Evolutionary conservation across 805 yeast species (phyloP), one percentile per base, ranked within the genome.

Genomic region (Candida gorgasii): DNA sequence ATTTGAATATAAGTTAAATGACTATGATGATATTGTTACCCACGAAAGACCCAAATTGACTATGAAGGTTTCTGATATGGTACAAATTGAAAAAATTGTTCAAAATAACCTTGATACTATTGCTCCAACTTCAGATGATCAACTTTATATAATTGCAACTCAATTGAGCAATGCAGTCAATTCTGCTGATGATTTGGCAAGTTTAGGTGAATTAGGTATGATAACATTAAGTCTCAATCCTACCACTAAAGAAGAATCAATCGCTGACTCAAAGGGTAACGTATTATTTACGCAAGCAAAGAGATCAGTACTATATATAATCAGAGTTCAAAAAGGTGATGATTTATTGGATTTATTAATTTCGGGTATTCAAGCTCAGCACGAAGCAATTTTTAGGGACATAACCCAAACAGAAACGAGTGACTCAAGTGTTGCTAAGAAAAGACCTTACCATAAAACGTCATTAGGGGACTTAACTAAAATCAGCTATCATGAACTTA

Each of bases 231-330:
- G 73, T 40, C 66, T 87, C 48, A 82, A 83, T 56, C 76, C 78
- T 3, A 61, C 72, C 4, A 62, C 75, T 0, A 69, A 69, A 47
- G 73, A 75, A 39, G 71, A 67, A 17, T 67, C 75, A 5, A 52
- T 73, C 15, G 69, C 69, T 5, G 87, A 84, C 40, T 75, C 81
- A 1, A 82, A 80, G 54, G 62, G 75, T 28, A 76, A 76, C 40
- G 67, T 84, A 5, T 63, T 87, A 22, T 68, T 84, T 53, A 75
- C 88, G 40, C 89, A 88, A 55, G 89, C 86, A 0, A 92, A 92
- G 59, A 71, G 96, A 48, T 84, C 89, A 51, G 66, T 90, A n/a
- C 65, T 85, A 12, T 89, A 89, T 56, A 80, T 92, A 54, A 79
- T 90, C 48, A 81, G 89, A 50, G 86, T 93, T 5, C 97, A 93